Evolutionary conservation across 257 asterid genomes (phyloP), one percentile per base, ranked within the genome.

Genomic region (Nicotiana paniculata): DNA sequence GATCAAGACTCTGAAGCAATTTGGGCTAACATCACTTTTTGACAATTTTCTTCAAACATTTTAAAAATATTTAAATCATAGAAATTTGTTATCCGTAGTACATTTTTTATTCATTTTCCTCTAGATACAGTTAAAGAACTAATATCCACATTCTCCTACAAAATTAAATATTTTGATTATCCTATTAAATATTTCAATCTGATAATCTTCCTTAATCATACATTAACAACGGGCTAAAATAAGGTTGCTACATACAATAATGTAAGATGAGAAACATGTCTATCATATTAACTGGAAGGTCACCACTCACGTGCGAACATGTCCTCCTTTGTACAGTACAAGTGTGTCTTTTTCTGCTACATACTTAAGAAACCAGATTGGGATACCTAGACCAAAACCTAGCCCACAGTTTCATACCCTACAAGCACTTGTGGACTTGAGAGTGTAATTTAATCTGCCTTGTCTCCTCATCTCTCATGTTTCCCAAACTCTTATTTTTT

Each of bases 291-390:
- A 43, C 87, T 82, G 83, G 86, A 70, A 28, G 48, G 74, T 66
- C 46, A 32, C 24, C 0, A 32, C 48, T 77, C 90, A 89, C 90
- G 88, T 85, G 91, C 32, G 64, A 74, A 35, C 83, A 86, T 83
- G 88, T 80, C 82, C 61, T 62, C 77, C 86, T 85, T 64, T 83
- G 57, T 81, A 85, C 88, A 37, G 78, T 77, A 82, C 90, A 81
- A 83, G 33, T 68, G 7, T 85, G 90, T 85, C 84, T 46, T 85
- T 55, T 35, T 77, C 39, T 57, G 67, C 54, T 53, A 67, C 7
- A 39, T 39, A 39, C 10, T 66, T 80, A 79, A 53, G 79, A 83
- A 85, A 84, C 86, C 77, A 46, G 66, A 15, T 77, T 80, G 68
- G 77, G 55, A 88, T 86, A 82, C 75, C 67, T 76, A 81, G 87